Percentiles rank a stretch among this genome's conserved stretches.
Conservation (phyloP, 192 early-diverging fungal species). For the Coemansia sp. region DNA sequence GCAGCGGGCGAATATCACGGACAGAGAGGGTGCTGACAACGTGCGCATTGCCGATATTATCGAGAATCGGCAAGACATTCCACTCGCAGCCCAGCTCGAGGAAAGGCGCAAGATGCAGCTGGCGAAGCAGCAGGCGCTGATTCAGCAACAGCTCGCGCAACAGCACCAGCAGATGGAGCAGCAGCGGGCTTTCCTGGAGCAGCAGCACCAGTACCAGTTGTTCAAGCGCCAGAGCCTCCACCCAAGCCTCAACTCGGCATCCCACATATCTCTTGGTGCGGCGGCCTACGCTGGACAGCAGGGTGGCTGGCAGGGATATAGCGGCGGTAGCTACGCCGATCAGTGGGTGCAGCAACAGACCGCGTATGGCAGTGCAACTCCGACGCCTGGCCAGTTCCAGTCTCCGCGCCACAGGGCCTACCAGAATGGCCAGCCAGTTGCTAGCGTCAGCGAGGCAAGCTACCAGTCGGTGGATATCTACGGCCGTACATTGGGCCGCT, state of each 20-base stretch:
- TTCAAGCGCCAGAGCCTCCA: constrained; percentile 52
- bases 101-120: constrained; percentile 42
- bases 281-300: not conserved
- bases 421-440: not conserved
- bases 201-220: constrained; percentile 42
- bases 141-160: constrained; percentile 48
- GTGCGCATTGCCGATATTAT: constrained; percentile 49
- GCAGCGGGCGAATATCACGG: constrained; percentile 28
- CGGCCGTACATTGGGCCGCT: not conserved
- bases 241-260: constrained; percentile 19
- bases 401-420: not conserved
- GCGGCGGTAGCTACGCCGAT: constrained; percentile 15
- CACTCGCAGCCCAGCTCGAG: constrained; percentile 46
- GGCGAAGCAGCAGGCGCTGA: constrained; percentile 48
- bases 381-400: constrained; percentile 1
- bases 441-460: constrained; percentile 6
- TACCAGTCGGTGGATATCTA: not conserved
- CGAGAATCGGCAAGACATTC: constrained; percentile 43
- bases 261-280: not conserved
- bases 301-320: constrained; percentile 18
- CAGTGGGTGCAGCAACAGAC: constrained; percentile 31
- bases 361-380: not conserved
- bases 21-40: constrained; percentile 42
- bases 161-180: constrained; percentile 38
- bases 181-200: constrained; percentile 29